Conservation (phyloP, 164 flowering plant species). For the Magnolia kwangsiensis region DNA sequence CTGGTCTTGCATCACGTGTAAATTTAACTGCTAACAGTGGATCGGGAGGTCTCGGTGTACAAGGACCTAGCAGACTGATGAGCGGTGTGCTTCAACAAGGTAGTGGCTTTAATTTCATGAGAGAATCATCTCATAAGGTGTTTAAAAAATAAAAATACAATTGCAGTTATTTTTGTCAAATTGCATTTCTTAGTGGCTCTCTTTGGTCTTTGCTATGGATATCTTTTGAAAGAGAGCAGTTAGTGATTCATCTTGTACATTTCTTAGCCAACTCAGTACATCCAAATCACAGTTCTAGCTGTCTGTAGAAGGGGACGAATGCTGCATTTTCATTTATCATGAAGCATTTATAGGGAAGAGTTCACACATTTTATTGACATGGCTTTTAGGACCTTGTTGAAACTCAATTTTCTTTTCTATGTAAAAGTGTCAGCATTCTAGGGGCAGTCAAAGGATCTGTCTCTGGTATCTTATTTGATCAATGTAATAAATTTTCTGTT, state of each 20-base stretch:
- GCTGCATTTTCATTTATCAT: neutral
- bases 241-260: neutral
- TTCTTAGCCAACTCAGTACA: no score
- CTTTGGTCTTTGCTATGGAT: neutral
- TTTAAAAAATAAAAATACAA: neutral
- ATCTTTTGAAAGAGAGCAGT: neutral
- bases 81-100: constrained; percentile 76
- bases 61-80: constrained; percentile 67
- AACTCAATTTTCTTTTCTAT: no score
- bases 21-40: constrained; percentile 62
- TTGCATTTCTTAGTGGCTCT: neutral
- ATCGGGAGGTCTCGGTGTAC: constrained; percentile 55
- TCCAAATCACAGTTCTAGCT: no score
- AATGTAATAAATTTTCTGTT: no score
- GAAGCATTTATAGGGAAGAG: no score
- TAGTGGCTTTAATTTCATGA: constrained; percentile 16
- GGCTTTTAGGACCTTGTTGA: no score
- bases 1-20: constrained; percentile 79
- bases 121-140: neutral
- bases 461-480: no score
- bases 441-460: no score
- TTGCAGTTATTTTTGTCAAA: neutral
- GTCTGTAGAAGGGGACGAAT: neutral
- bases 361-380: no score
- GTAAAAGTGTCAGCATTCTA: no score